A percentile compares a stretch with the other conserved stretches of the same genome.
Conservation (phyloP, 2,329 filamentous ascomycete genomes). For the Coniochaeta sp. region DNA sequence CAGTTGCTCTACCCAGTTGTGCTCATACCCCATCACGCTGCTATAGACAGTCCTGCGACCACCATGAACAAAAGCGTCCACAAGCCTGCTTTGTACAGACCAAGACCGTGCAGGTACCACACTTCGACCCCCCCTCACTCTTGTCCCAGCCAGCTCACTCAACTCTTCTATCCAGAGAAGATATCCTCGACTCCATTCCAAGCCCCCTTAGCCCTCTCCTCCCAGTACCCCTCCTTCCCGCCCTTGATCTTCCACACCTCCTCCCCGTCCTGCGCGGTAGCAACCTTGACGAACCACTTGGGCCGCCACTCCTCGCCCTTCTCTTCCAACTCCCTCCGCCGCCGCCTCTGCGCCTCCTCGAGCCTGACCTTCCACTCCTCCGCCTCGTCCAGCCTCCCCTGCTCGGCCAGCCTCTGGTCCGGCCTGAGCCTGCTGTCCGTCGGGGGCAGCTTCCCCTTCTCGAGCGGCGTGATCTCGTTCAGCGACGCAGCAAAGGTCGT, state of each 20-base stretch:
- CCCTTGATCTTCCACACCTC: constrained; percentile 69
- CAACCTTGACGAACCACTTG: constrained; percentile 74
- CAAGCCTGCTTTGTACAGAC: no score
- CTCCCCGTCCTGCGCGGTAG: constrained; percentile 50
- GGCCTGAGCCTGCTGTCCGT: constrained; percentile 81
- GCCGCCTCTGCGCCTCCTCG: constrained; percentile 75
- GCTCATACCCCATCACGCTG: no score
- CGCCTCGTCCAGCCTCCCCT: constrained; percentile 73
- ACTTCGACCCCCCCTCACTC: no score
- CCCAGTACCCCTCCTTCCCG: constrained; percentile 91
- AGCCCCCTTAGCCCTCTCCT: constrained; percentile 61
- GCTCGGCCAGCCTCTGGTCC: constrained; percentile 79
- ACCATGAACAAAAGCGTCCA: no score
- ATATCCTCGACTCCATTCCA: constrained; percentile 55
- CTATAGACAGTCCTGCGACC: no score
- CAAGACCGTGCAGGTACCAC: background rate
- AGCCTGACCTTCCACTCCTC: constrained; percentile 76
- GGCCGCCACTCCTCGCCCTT: constrained; percentile 65
- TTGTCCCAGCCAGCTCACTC: background rate
- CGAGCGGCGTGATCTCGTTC: constrained; percentile 80
- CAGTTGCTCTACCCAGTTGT: no score
- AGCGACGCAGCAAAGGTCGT: constrained; percentile 78
- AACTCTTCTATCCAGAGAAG: constrained; percentile 24
- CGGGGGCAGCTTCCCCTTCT: constrained; percentile 64
- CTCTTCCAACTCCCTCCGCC: constrained; percentile 70